Conservation (phyloP, 805 yeast species). For the Yamadazyma kitorensis region DNA sequence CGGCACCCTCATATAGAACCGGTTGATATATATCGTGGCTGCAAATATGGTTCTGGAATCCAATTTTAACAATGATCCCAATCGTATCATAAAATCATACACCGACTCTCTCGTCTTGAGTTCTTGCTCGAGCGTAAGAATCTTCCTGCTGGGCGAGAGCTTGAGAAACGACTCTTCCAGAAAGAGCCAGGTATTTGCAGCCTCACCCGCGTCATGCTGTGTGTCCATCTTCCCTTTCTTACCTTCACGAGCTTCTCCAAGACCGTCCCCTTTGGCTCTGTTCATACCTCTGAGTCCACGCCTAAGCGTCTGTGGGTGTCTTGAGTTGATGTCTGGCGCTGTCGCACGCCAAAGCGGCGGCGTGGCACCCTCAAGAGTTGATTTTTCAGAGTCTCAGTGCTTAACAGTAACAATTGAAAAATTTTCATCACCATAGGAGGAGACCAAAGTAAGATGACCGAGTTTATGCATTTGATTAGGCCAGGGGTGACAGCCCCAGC, state of each 20-base stretch:
- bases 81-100: slow-evolving; percentile 34
- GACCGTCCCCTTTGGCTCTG: neutral
- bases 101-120: slow-evolving; percentile 35
- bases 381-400: neutral
- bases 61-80: slow-evolving; percentile 35
- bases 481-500: slow-evolving; percentile 51
- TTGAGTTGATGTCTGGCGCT: too few species aligned
- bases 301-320: too few species aligned
- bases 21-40: slow-evolving; percentile 36
- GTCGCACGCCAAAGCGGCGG: too few species aligned
- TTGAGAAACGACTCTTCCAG: slow-evolving; percentile 30
- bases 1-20: slow-evolving; percentile 41
- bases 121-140: slow-evolving; percentile 32
- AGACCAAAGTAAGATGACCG: slow-evolving; percentile 19
- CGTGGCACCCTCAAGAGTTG: too few species aligned
- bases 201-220: neutral
- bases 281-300: too few species aligned
- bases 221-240: neutral
- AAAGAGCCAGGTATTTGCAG: slow-evolving; percentile 35
- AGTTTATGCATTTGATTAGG: slow-evolving; percentile 46
- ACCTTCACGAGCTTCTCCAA: neutral
- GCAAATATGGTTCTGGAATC: slow-evolving; percentile 43
- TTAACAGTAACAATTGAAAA: neutral
- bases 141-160: slow-evolving; percentile 30
- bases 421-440: slow-evolving; percentile 4